A percentile compares a stretch with the other conserved stretches of the same genome.
These are phyloP conservation scores for Termitomyces eurrhizus DNA, from an alignment of 768 basidiomycete genomes.

Conservation along the genomic window DNA sequence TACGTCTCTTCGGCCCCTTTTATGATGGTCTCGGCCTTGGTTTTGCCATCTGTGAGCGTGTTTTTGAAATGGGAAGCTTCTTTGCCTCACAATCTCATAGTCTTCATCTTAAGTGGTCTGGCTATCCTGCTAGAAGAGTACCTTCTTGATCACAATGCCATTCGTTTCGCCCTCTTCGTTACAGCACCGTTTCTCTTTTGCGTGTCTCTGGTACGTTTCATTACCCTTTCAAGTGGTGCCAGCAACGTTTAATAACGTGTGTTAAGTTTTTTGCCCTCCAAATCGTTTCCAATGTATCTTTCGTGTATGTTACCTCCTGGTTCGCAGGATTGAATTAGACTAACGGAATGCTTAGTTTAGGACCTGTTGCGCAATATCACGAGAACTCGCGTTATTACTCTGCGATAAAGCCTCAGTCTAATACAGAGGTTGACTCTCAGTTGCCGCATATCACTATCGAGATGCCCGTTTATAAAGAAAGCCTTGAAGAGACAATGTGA, in stretches of 20 bases:
- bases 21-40: constrained; percentile 70
- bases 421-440: constrained; percentile 56
- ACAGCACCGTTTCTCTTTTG: constrained; percentile 74
- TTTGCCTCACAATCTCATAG: constrained; percentile 29
- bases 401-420: constrained; percentile 56
- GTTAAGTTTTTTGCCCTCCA: constrained; percentile 71
- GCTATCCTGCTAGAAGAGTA: constrained; percentile 61
- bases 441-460: constrained; percentile 78
- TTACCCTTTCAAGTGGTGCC: neutral
- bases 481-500: constrained; percentile 77
- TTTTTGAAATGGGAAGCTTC: neutral
- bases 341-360: constrained; percentile 41
- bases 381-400: constrained; percentile 86
- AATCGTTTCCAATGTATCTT: constrained; percentile 59
- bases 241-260: neutral
- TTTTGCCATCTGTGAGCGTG: constrained; percentile 56
- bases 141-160: constrained; percentile 57
- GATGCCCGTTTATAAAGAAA: constrained; percentile 88
- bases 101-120: constrained; percentile 64
- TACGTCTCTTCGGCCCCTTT: constrained; percentile 65
- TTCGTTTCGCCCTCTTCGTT: constrained; percentile 60
- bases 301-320: constrained; percentile 43
- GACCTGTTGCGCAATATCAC: constrained; percentile 82
- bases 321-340: neutral
- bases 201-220: constrained; percentile 57